These are phyloP conservation scores for Saccharum hybrid DNA, from an alignment of 202 grass and related monocot genomes.

Conservation along the genomic window DNA sequence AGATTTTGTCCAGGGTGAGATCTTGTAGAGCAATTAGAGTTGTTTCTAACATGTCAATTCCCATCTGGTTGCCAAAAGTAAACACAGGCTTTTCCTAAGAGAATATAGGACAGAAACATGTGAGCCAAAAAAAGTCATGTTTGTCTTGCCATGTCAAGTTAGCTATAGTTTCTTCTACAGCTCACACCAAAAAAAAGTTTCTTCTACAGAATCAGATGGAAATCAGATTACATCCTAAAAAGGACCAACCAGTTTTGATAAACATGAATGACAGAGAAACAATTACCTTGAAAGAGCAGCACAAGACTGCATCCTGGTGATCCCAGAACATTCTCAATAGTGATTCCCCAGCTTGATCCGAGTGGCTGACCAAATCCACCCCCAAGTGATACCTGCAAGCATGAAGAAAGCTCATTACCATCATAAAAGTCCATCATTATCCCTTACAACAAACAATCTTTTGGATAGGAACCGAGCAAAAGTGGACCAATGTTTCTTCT, in stretches of 20 bases:
- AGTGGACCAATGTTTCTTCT: not conserved
- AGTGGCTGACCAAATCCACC: constrained; percentile 70
- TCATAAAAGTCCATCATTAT: not conserved
- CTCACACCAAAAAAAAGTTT: not conserved
- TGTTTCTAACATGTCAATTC: constrained; percentile 98
- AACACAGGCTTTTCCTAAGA: constrained; percentile 81
- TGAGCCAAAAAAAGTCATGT: constrained; percentile 39
- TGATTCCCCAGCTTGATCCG: constrained; percentile 68
- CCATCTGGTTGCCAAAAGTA: constrained; percentile 94
- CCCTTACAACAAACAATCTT: not conserved
- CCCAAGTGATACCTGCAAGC: constrained; percentile 78
- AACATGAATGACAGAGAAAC: not conserved
- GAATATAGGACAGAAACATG: constrained; percentile 18
- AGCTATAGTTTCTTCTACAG: constrained; percentile 14
- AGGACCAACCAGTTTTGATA: constrained; percentile 17
- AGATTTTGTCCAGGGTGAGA: constrained; percentile 95
- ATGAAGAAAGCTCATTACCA: constrained; percentile 21
- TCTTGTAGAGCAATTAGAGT: constrained; percentile 92
- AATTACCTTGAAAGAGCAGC: constrained; percentile 80
- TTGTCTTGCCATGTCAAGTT: not conserved
- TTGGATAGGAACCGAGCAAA: not conserved
- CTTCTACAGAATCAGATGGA: not conserved
- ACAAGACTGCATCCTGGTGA: constrained; percentile 90
- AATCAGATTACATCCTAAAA: not conserved
- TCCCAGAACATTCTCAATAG: constrained; percentile 96